Evolutionary conservation across 2,329 filamentous ascomycete species (phyloP), one percentile per base, ranked within the genome.

Genomic region (Cryphonectria radicalis): DNA sequence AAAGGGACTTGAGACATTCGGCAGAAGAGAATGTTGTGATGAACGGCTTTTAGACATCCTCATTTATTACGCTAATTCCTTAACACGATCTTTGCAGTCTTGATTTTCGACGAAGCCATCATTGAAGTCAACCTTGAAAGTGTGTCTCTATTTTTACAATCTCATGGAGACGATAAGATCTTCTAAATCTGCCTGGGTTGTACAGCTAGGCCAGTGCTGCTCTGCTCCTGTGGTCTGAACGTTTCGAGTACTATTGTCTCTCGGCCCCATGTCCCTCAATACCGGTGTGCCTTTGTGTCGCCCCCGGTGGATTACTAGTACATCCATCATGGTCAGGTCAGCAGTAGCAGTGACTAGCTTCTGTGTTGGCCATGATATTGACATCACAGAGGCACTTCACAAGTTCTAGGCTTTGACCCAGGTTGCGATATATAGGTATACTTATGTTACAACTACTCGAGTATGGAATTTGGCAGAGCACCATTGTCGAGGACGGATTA

Each of bases 391-490:
- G 86, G 75, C 74, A 76, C 4, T 62, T 83, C 4, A 82, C 86
- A 40, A 11, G 8, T 87, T 90, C 74, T 88, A 85, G 84, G 82
- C 82, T 10, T 88, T 90, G 75, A 88, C 86, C 75, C 73, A 88
- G 0, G 85, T 90, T 68, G 88, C 90, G 76, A 80, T 81, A 14
- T 88, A 86, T 76, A 84, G 89, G 32, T 88, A 88, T 6, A 80
- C 86, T 50, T 90, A 90, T 75, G 6, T 1, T 46, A 22, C 19
- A 22, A 46, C 6, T 89, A 83, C 75, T 88, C 88, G 0, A 84
- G 82, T 70, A 87, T 89, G 77, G 85, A 83, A 0, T 85, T 84
- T 76, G 89, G 68, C 90, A 89, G 77, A 85, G 85, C 46, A 80
- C 83, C 59, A 76, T 86, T 3, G 81, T 89, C n/a, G 83, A 87